Evolutionary conservation across 2,329 filamentous ascomycete genomes (phyloP).

Genomic region (Niveomyces coronatus): DNA sequence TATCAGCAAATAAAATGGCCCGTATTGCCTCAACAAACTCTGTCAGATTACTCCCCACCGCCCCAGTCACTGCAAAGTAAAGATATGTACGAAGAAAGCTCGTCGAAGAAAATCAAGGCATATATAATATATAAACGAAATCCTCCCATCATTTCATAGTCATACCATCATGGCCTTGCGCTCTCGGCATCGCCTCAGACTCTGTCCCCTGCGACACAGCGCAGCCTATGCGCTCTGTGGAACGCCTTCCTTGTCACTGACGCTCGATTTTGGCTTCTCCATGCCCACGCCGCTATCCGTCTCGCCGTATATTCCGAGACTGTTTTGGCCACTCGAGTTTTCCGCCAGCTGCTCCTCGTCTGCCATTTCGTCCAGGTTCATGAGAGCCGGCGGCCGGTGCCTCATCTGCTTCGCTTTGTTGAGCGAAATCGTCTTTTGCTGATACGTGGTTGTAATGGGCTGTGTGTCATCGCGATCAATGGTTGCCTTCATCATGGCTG

Average conservation of each 20-base stretch:
- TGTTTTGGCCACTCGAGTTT: conserved; percentile 18
- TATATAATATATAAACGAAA: too few relatives aligned
- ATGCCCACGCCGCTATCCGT: conserved; percentile 33
- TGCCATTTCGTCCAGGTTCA: conserved; percentile 48
- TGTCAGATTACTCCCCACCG: too few relatives aligned
- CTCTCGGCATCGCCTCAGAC: not conserved
- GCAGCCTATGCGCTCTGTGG: conserved; percentile 23
- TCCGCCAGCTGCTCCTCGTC: conserved; percentile 19
- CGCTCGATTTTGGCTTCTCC: conserved; percentile 21
- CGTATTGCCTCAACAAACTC: too few relatives aligned
- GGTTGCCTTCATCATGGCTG: conserved; percentile 94
- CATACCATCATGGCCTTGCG: conserved; percentile 3
- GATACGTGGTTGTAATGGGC: conserved; percentile 82
- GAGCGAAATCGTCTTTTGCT: conserved; percentile 92
- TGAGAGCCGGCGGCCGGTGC: conserved; percentile 80
- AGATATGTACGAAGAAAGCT: too few relatives aligned
- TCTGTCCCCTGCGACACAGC: conserved; percentile 11
- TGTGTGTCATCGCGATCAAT: conserved; percentile 82
- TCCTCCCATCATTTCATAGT: conserved; percentile 4
- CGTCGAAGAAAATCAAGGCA: too few relatives aligned
- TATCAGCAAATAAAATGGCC: too few relatives aligned
- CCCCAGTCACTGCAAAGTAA: too few relatives aligned
- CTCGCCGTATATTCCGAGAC: conserved; percentile 34
- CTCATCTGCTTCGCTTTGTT: conserved; percentile 80
- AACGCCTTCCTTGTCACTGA: conserved; percentile 16